These are phyloP conservation scores for Pyricularia pennisetigena DNA, from an alignment of 2,329 filamentous ascomycete genomes.

Conservation along the genomic window DNA sequence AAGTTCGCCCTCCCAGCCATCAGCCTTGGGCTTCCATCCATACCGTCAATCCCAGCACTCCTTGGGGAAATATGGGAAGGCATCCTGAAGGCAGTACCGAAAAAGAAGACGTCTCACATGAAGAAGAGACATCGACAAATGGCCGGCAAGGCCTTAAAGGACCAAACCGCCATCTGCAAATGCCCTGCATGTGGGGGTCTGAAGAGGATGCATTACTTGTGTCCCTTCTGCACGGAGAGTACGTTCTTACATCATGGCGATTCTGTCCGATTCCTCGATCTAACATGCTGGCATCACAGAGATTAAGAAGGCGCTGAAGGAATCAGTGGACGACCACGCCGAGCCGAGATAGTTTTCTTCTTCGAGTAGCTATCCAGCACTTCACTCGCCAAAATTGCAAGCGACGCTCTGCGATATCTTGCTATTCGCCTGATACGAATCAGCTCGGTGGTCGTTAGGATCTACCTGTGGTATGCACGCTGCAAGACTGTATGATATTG, in stretches of 20 bases:
- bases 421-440: neutral
- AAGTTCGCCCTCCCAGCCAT: slow-evolving; percentile 25
- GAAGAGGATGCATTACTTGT: slow-evolving; percentile 84
- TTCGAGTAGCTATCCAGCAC: neutral
- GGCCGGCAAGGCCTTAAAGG: slow-evolving; percentile 90
- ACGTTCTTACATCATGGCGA: neutral
- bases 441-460: neutral
- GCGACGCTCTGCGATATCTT: neutral
- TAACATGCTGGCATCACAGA: slow-evolving; percentile 21
- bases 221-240: slow-evolving; percentile 56
- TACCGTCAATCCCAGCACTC: slow-evolving; percentile 44
- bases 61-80: slow-evolving; percentile 86
- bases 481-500: slow-evolving; percentile 1
- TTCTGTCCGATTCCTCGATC: neutral
- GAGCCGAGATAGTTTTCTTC: neutral
- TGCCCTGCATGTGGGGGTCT: slow-evolving; percentile 81
- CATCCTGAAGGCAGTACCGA: slow-evolving; percentile 83
- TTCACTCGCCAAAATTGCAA: neutral
- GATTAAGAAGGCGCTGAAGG: slow-evolving; percentile 29
- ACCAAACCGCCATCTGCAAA: slow-evolving; percentile 76
- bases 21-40: slow-evolving; percentile 41
- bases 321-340: slow-evolving; percentile 8
- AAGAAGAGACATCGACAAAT: slow-evolving; percentile 90
- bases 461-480: neutral
- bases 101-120: slow-evolving; percentile 97